Evolutionary conservation across 768 basidiomycete species (phyloP), one percentile per base, ranked within the genome.

Genomic region (Tylopilus balloui): DNA sequence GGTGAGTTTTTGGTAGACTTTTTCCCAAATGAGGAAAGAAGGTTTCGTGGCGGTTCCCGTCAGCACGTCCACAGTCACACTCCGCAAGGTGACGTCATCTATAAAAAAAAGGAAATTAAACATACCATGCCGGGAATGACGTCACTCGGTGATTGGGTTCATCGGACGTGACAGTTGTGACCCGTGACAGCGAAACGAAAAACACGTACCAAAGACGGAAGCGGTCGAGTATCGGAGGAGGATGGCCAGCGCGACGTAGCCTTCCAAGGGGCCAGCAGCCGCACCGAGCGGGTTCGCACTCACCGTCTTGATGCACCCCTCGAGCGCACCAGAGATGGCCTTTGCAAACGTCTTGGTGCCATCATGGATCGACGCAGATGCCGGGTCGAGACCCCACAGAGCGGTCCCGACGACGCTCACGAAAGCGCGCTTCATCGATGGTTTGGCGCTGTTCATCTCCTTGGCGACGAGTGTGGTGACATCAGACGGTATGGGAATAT

Each of bases 21-120:
- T 92, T 45, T 95, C 92, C 80, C 81, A 91, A 13, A 94, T 58
- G 34, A 97, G 66, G 70, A 96, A 96, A 2, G 88, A 85, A 0
- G 91, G 88, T 62, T 92, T 96, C 20, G 78, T 69, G 13, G 72
- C 69, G 0, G 80, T 66, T 5, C 66, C 65, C 15, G 65, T 61
- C n/a, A 88, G 63, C 1, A 74, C 67, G 28, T 75, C 71, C n/a
- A 79, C 53, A 3, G 67, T 65, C 24, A 75, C 42, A 61, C 82
- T 81, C 55, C 70, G 72, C 20, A 76, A 69, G 19, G 79, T 73
- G 10, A 71, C 45, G 42, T 79, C 73, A 45, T 73, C 84, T 76
- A 42, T 17, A 19, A n/a, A 32, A 45, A 36, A 31, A n/a, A 4
- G 3, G 7, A 12, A 25, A 17, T 11, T 4, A 41, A 25, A 41